Conservation (phyloP, 208 protist species). For the Balamuthia mandrillaris region DNA sequence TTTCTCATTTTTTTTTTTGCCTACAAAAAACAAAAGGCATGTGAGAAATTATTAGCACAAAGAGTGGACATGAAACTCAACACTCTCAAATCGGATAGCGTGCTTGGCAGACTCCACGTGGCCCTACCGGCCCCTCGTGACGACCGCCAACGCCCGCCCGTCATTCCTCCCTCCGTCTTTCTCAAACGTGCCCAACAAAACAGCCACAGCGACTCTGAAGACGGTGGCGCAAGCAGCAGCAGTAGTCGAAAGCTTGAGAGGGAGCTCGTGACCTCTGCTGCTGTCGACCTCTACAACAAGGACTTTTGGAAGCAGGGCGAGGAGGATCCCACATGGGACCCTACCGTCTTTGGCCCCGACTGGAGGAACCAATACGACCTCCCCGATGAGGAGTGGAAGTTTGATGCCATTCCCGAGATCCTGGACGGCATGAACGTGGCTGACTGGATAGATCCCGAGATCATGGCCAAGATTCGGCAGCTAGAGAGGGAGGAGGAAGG, state of each 20-base stretch:
- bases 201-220: constrained; percentile 30
- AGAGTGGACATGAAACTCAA: constrained; percentile 89
- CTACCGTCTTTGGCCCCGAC: constrained; percentile 34
- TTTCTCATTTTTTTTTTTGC: neutral
- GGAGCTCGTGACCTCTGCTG: constrained; percentile 20
- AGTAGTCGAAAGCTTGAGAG: too few relatives aligned
- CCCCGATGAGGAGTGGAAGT: constrained; percentile 91
- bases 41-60: constrained; percentile 89
- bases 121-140: constrained; percentile 79
- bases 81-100: constrained; percentile 79
- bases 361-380: constrained; percentile 70
- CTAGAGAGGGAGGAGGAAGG: constrained; percentile 88
- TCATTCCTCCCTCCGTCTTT: constrained; percentile 50
- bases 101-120: constrained; percentile 69
- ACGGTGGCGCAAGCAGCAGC: constrained; percentile 12
- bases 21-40: constrained; percentile 70
- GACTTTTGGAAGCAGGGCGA: constrained; percentile 8
- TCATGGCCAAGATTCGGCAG: constrained; percentile 80
- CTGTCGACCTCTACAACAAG: constrained; percentile 12
- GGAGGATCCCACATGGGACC: constrained; percentile 16
- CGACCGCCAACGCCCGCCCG: constrained; percentile 49
- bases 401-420: constrained; percentile 98
- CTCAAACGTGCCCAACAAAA: neutral
- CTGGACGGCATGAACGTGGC: constrained; percentile 99
- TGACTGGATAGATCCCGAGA: constrained; percentile 99